Conservation (phyloP, 305 asterid genomes). For the Fraxinus floribunda region DNA sequence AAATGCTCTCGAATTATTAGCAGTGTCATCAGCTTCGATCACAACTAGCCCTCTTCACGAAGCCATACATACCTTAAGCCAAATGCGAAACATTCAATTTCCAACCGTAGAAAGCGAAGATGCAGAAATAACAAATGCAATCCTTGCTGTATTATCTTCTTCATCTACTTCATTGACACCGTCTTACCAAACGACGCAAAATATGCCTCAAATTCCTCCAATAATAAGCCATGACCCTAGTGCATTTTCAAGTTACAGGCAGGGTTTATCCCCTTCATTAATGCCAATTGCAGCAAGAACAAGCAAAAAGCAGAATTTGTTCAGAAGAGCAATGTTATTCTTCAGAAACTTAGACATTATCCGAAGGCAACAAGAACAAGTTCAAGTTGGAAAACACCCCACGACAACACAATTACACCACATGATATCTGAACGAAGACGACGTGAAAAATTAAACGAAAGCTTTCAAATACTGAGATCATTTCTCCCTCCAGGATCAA, state of each 20-base stretch:
- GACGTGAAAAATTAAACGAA: conserved; percentile 65
- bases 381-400: conserved; percentile 31
- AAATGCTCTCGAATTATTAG: conserved; percentile 14
- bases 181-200: conserved; percentile 15
- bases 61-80: conserved; percentile 25
- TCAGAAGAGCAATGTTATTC: conserved; percentile 48
- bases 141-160: conserved; percentile 52
- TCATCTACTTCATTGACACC: conserved; percentile 31
- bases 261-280: not conserved
- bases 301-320: conserved; percentile 34
- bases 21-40: not conserved
- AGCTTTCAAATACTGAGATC: conserved; percentile 63
- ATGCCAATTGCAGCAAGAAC: conserved; percentile 3
- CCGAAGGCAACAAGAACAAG: conserved; percentile 26
- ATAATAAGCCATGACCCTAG: conserved; percentile 16
- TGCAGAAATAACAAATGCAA: conserved; percentile 54
- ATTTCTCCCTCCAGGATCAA: conserved; percentile 67
- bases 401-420: conserved; percentile 57
- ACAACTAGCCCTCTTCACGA: conserved; percentile 23
- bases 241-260: conserved; percentile 51
- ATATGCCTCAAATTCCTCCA: conserved; percentile 11
- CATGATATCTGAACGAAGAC: conserved; percentile 64
- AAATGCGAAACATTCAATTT: conserved; percentile 31
- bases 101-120: conserved; percentile 55
- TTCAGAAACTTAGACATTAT: conserved; percentile 38